Base-by-base conservation (phyloP, 768 basidiomycete species). In the Boletales sp. region DNA sequence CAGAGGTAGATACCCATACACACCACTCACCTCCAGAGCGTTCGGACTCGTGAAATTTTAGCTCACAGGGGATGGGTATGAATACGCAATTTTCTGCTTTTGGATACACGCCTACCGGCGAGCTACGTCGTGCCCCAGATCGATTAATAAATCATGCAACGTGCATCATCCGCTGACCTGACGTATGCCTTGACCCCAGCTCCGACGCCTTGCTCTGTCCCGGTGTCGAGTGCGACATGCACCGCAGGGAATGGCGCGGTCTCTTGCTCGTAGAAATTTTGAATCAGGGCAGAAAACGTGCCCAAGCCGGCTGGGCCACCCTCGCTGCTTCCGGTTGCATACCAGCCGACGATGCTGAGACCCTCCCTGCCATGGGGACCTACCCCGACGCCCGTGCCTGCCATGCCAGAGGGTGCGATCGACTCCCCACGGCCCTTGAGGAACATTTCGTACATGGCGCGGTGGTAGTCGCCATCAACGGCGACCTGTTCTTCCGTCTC, bases 1-100 rank as follows among this genome's bases (percentile, higher is more conserved):
- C 17, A 34, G 13, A 38, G 35, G 21, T 30, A 38, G 19, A 51
- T 34, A 17, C 39, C 4, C 12, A 38, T 8, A 27, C 12, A 30
- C 45, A 29, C 45, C 8, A 80, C 90, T 68, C 68, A 94, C 94
- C 74, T 39, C 91, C 90, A 53, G 88, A 86, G 52, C 86, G 83
- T 66, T 98, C 94, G 31, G 85, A 78, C 40, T 89, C 83, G 57
- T 86, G 82, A 70, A 90, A 90, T 58, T 81, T 82, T 49, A 98
- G 75, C 53, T 88, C 82, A 52, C 90, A 86, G n/a, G 90, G 88
- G 45, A 98, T 83, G 32, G 95, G 94, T 27, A 90, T 77, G 69
- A 98, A 98, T 29, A 94, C 90, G 59, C 90, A 91, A 70, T 97
- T 95, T 73, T 97, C 94, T 39, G 91, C 83, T 72, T 92, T 94